These are phyloP conservation scores for Acmispon strigosus DNA, from an alignment of 306 rosid genomes.

Conservation along the genomic window DNA sequence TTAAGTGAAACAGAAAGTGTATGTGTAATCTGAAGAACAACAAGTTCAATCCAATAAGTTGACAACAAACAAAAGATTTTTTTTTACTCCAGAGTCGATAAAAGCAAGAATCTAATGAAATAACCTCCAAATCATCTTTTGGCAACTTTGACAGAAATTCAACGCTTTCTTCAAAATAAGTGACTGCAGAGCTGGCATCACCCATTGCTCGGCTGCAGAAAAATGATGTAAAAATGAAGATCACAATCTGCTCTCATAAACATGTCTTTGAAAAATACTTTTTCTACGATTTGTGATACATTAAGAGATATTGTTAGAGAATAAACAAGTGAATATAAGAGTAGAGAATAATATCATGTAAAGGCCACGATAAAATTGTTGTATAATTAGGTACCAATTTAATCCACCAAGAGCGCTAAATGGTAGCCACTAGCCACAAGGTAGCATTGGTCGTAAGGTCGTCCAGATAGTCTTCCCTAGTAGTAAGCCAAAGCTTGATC, in stretches of 20 bases:
- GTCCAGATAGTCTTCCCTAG: too few species aligned
- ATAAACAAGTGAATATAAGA: not conserved
- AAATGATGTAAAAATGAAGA: conserved; percentile 1
- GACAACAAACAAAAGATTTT: not conserved
- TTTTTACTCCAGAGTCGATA: not conserved
- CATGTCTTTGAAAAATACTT: not conserved
- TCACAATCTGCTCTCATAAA: conserved; percentile 2
- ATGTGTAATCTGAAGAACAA: conserved; percentile 54
- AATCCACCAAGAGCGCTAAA: too few species aligned
- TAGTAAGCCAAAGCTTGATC: too few species aligned
- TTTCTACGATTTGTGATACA: not conserved
- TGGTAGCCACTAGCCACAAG: too few species aligned
- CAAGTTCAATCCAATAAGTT: not conserved
- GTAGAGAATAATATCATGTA: not conserved
- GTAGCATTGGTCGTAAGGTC: too few species aligned
- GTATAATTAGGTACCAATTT: too few species aligned
- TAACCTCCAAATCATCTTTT: conserved; percentile 71
- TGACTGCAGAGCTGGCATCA: conserved; percentile 66
- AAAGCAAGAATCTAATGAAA: conserved; percentile 21
- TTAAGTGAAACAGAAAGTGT: conserved; percentile 95
- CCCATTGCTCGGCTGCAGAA: conserved; percentile 82
- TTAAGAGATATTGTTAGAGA: not conserved
- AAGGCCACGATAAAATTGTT: too few species aligned
- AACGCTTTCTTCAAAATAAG: conserved; percentile 81
- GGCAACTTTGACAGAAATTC: conserved; percentile 83